Base-by-base conservation (phyloP, 179 eudicot species). In the Heliamphora pulchella region DNA sequence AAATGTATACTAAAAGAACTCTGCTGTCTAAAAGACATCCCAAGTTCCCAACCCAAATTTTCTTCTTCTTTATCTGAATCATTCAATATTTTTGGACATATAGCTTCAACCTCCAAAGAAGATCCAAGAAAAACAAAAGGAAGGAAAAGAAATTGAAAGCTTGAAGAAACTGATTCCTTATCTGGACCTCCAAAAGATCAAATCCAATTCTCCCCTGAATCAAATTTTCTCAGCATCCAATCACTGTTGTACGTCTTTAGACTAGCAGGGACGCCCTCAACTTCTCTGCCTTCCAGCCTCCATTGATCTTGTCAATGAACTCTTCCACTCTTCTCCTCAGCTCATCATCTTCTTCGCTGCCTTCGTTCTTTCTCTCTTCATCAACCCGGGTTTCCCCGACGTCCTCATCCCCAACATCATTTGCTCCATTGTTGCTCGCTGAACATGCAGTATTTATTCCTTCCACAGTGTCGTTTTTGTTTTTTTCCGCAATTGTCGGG, bases 241-340 rank as follows among this genome's bases (percentile, higher is more conserved):
- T 31, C 0, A 31, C 31, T 31, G 0, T 31, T 31, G 31, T 31
- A 31, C 31, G 20, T n/a, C 64, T 54, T 58, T 43, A n/a, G 73
- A 69, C 51, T 44, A 68, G 15, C 9, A 22, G 46, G 66, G 53
- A 75, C 9, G 79, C 15, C 22, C 69, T 81, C 79, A 76, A 63
- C 77, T 81, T 87, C 74, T 87, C 89, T 13, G 82, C 80, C 81
- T 61, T 78, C 89, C 89, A 84, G 4, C 78, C 84, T 47, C 61
- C 73, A 44, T 82, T 84, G 77, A 79, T 73, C 83, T 81, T 87
- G 31, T 81, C 81, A 77, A 87, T 87, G 80, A 87, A 87, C 17
- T 82, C 87, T 70, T 84, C 89, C 4, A 79, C 85, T 68, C 81
- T 79, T 63, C 80, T 79, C 47, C 80, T 75, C 51, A 84, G 69